Conservation (phyloP, 441 rosid species). For the Populus hybrid region DNA sequence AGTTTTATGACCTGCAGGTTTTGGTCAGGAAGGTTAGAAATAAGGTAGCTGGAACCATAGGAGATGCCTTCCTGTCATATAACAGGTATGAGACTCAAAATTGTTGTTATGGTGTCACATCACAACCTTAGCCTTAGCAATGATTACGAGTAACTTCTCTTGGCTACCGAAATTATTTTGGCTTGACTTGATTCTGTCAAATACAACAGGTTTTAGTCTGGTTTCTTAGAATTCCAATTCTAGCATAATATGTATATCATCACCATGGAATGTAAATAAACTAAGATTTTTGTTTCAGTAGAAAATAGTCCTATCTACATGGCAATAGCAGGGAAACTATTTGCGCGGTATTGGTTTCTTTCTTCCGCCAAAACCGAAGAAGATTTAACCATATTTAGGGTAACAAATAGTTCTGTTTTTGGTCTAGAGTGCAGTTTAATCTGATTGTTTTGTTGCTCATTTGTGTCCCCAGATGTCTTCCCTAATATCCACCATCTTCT, state of each 20-base stretch:
- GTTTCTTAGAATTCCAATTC: neutral
- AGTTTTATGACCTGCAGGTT: slow-evolving; percentile 45
- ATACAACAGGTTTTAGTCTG: neutral
- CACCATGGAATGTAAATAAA: neutral
- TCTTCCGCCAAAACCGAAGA: neutral
- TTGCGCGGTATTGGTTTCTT: neutral
- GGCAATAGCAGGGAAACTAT: neutral
- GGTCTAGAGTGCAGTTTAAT: neutral
- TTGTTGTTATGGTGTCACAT: neutral
- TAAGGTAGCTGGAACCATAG: slow-evolving; percentile 83
- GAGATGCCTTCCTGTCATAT: slow-evolving; percentile 80
- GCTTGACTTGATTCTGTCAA: neutral
- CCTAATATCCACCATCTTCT: too few relatives aligned
- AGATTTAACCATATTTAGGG: neutral
- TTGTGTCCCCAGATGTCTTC: neutral
- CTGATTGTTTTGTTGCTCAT: neutral
- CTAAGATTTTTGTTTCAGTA: neutral
- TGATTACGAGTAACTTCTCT: neutral
- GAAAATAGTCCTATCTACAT: neutral
- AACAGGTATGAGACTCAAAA: slow-evolving; percentile 50
- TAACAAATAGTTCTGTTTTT: neutral
- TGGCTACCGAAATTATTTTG: neutral
- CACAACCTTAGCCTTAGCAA: neutral
- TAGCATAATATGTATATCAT: neutral
- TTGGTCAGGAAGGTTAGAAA: slow-evolving; percentile 91